A percentile compares a stretch with the other conserved stretches of the same genome.
Conservation (phyloP, 768 basidiomycete genomes). For the Mycena galericulata region DNA sequence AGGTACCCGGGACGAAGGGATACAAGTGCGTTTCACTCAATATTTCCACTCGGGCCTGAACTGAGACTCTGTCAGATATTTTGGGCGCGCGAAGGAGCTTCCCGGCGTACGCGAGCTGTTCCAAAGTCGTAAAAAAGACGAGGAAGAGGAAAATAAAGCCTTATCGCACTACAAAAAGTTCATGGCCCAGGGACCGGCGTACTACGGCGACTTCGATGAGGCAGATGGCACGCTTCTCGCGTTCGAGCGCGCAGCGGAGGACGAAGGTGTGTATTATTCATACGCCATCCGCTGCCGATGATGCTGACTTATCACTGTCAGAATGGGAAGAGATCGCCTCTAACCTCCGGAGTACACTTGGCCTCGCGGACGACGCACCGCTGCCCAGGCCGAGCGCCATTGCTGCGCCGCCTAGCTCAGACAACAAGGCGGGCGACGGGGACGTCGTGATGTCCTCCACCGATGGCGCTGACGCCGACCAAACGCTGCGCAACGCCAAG, state of each 20-base stretch:
- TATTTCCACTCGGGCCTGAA: background rate
- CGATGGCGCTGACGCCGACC: conserved; percentile 40
- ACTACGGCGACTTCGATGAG: conserved; percentile 95
- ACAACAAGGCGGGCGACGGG: background rate
- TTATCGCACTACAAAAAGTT: conserved; percentile 88
- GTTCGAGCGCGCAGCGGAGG: conserved; percentile 79
- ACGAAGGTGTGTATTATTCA: conserved; percentile 80
- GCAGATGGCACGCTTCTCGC: conserved; percentile 69
- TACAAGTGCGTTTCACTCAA: conserved; percentile 81
- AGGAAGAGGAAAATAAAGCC: conserved; percentile 88
- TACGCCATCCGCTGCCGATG: too few species aligned
- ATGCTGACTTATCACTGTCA: conserved; percentile 43
- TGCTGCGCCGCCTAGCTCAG: background rate
- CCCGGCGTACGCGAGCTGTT: conserved; percentile 79
- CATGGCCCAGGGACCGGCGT: conserved; percentile 85
- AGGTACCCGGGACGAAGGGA: conserved; percentile 96
- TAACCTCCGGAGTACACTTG: conserved; percentile 66
- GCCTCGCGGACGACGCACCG: conserved; percentile 57
- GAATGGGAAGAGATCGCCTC: conserved; percentile 74
- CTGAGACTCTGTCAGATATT: conserved; percentile 71
- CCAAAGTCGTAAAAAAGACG: conserved; percentile 84
- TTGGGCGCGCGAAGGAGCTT: conserved; percentile 95
- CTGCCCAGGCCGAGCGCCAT: background rate
- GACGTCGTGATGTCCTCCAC: conserved; percentile 45
- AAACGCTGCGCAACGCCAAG: conserved; percentile 57